These are phyloP conservation scores for Porpolomopsis calyptriformis DNA, from an alignment of 768 basidiomycete species.

Conservation along the genomic window DNA sequence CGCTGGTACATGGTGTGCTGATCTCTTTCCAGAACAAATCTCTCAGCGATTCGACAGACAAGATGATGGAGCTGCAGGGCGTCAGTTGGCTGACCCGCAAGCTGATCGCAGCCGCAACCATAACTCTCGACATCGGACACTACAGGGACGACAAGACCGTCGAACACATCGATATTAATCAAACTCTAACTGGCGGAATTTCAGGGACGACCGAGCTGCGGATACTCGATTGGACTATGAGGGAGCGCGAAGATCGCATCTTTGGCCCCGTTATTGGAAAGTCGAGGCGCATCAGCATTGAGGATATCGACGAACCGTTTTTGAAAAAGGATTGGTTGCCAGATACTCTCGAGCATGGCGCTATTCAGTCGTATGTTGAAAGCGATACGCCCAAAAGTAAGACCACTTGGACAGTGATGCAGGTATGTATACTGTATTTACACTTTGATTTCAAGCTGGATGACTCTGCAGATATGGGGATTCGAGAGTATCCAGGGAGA, in stretches of 20 bases:
- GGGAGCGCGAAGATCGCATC: conserved; percentile 42
- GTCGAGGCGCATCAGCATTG: conserved; percentile 38
- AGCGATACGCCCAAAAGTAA: conserved; percentile 57
- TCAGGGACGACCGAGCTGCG: conserved; percentile 47
- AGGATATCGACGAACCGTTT: conserved; percentile 36
- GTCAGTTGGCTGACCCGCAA: conserved; percentile 63
- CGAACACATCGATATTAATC: conserved; percentile 61
- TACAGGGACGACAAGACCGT: conserved; percentile 46
- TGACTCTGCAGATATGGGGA: conserved; percentile 43
- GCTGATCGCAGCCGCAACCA: conserved; percentile 42
- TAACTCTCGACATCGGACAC: conserved; percentile 57
- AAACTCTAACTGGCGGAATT: conserved; percentile 54
- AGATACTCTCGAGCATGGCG: conserved; percentile 32
- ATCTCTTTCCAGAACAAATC: conserved; percentile 47
- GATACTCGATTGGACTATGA: conserved; percentile 44
- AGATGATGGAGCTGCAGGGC: conserved; percentile 60
- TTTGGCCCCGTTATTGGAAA: conserved; percentile 53
- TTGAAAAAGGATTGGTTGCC: conserved; percentile 32
- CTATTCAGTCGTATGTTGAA: conserved; percentile 37
- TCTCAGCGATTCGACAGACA: conserved; percentile 51
- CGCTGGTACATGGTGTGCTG: neutral
- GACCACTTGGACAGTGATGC: conserved; percentile 49
- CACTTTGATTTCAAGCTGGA: neutral
- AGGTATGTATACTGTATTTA: conserved; percentile 30
- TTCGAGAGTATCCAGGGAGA: conserved; percentile 48